Conservation (phyloP, 1,139 yeast genomes). For the Debaryomycetaceae sp. region DNA sequence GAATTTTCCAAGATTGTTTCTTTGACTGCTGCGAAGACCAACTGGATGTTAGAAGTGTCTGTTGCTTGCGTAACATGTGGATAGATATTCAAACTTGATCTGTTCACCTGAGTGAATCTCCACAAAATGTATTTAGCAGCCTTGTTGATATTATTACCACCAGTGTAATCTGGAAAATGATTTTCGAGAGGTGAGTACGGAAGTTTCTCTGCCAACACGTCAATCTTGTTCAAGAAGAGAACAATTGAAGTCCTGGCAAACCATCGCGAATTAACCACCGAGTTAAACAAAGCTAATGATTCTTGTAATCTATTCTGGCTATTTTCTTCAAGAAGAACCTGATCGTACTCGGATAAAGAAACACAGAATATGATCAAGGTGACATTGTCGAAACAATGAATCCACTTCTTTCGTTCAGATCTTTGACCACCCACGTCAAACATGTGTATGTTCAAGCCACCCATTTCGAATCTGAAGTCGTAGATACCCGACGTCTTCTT, state of each 20-base stretch:
- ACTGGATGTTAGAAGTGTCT: conserved; percentile 81
- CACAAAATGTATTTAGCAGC: conserved; percentile 93
- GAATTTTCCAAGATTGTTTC: conserved; percentile 86
- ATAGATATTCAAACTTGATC: conserved; percentile 76
- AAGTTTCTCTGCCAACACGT: conserved; percentile 81
- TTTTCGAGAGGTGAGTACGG: conserved; percentile 78
- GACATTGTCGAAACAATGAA: conserved; percentile 91
- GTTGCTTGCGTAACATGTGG: conserved; percentile 96
- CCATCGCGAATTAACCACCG: conserved; percentile 94
- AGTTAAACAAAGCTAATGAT: conserved; percentile 79
- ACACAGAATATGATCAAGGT: conserved; percentile 87
- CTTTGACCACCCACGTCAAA: conserved; percentile 95
- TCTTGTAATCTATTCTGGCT: conserved; percentile 81
- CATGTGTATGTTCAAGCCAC: conserved; percentile 69
- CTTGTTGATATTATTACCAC: conserved; percentile 82
- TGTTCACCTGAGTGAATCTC: conserved; percentile 83
- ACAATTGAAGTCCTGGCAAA: conserved; percentile 83
- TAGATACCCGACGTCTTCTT: conserved; percentile 91
- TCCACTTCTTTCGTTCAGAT: conserved; percentile 92
- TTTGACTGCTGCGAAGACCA: conserved; percentile 88
- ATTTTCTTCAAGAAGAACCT: conserved; percentile 75
- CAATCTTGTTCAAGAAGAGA: conserved; percentile 82
- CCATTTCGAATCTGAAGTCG: conserved; percentile 75
- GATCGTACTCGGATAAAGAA: conserved; percentile 87
- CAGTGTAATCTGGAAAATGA: conserved; percentile 86